Evolutionary conservation across 2,329 filamentous ascomycete species (phyloP), one percentile per base, ranked within the genome.

Genomic region (Cyphellophora europaea): DNA sequence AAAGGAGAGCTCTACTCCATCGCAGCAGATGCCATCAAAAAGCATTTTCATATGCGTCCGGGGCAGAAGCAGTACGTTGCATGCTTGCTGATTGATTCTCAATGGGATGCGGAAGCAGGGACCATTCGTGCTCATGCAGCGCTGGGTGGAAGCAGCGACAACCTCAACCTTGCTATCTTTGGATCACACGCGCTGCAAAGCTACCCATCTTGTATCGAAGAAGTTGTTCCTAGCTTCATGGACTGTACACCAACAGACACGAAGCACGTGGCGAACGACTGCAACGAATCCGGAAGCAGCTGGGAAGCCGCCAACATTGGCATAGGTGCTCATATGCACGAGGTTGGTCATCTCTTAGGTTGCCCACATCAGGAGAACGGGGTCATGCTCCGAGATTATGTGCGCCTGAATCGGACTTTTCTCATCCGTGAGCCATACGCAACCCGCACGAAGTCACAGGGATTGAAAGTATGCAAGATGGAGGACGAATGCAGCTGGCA

Each of bases 281-380:
- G 78, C 56, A 82, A 82, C 48, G 84, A 94, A 47, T 80, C 79
- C 5, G 88, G 88, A 15, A 93, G 84, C 53, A 91, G 79, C 30
- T 96, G 89, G 89, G 89, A 96, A 56, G 79, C 87, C n/a, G 87
- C 85, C 16, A 93, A 89, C 49, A 82, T 94, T 41, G 88, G 88
- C 18, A 93, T 96, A 45, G 89, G 89, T 5, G 88, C 86, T 6
- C 89, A 96, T 57, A 60, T 96, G 31, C 89, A 93, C 57, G 87
- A 95, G 59, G 82, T 82, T 1, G 89, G 89, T 3, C 89, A 93
- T 60, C 60, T 94, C 14, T 82, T 96, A 47, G 89, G 89, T 32
- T 93, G 85, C 47, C 85, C 86, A 6, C 84, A 93, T 53, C 86
- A 93, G 53, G 85, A 91, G 52, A 82, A 67, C 17, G 89, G 91